Evolutionary conservation across 176 grass and related monocot species (phyloP).

Genomic region (Triticum monococcum): DNA sequence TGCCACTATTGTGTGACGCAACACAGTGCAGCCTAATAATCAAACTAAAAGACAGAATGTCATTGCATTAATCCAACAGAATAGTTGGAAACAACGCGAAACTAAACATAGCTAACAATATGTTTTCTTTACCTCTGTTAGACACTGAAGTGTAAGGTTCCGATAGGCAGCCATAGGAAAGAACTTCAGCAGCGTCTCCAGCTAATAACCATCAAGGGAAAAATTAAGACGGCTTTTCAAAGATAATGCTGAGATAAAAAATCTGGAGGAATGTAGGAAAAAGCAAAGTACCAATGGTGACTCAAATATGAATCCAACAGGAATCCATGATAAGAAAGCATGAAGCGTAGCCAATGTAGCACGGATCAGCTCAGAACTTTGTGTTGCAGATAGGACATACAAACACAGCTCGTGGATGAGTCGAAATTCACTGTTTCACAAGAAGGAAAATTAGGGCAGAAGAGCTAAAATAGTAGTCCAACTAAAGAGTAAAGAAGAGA

Average conservation of each 20-base stretch:
- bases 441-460: conserved; percentile 10
- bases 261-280: conserved; percentile 5
- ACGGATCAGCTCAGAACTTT: conserved; percentile 87
- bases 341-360: conserved; percentile 97
- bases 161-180: conserved; percentile 86
- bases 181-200: conserved; percentile 94
- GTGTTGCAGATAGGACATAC: conserved; percentile 95
- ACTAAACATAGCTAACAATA: not conserved
- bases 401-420: conserved; percentile 99
- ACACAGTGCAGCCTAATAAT: not conserved
- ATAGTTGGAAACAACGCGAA: not conserved
- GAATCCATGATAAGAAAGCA: conserved; percentile 99
- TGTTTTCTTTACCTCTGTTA: conserved; percentile 72
- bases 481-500: not conserved
- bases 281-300: conserved; percentile 71
- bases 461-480: not conserved
- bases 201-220: conserved; percentile 49
- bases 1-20: not conserved
- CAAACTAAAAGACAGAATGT: not conserved
- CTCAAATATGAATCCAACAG: conserved; percentile 96
- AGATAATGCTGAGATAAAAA: not conserved
- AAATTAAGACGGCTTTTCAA: conserved; percentile 19
- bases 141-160: conserved; percentile 97
- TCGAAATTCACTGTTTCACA: conserved; percentile 81
- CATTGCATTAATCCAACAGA: not conserved